Evolutionary conservation across 306 rosid species (phyloP), one percentile per base, ranked within the genome.

Genomic region (Vigna radiata): DNA sequence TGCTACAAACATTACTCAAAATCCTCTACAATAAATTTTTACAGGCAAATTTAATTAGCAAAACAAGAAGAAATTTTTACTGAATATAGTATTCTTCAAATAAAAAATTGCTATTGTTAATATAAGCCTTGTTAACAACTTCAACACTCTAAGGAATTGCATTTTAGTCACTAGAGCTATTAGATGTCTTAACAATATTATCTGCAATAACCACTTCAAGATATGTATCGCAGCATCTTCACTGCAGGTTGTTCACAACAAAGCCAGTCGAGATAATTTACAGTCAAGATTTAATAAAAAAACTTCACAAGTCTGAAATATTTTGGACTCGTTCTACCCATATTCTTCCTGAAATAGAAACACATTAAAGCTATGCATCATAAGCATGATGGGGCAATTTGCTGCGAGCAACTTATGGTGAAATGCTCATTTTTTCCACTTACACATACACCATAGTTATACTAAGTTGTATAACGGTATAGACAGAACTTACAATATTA

Each of bases 401-500:
- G 59, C 36, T 33, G 63, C 76, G 33, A n/a, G 19, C 63, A 36
- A 46, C 31, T 68, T 17, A 25, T 8, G 13, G 43, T 25, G 25
- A 72, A 65, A 79, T 71, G 67, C 65, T 15, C 56, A 6, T 54
- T 17, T 62, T 68, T 6, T 72, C 62, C 78, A 49, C 43, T 63
- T 44, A 48, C 23, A 52, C 52, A 73, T 49, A 68, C 47, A 33
- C 43, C 48, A 60, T 60, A 69, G n/a, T 78, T 54, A 52, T 48
- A 14, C 54, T 52, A 55, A 66, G 70, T 39, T 19, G 17, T 68
- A 70, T 44, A 31, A 49, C 56, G 72, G 61, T 46, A 70, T 47
- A 70, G 78, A 82, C 54, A 68, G 33, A 84, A 88, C 99, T 95
- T 86, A 95, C 99, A 73, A 89, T 86, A 82, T 95, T 95, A 15